These are phyloP conservation scores for Populus hybrid DNA, from an alignment of 441 rosid species.

Conservation along the genomic window DNA sequence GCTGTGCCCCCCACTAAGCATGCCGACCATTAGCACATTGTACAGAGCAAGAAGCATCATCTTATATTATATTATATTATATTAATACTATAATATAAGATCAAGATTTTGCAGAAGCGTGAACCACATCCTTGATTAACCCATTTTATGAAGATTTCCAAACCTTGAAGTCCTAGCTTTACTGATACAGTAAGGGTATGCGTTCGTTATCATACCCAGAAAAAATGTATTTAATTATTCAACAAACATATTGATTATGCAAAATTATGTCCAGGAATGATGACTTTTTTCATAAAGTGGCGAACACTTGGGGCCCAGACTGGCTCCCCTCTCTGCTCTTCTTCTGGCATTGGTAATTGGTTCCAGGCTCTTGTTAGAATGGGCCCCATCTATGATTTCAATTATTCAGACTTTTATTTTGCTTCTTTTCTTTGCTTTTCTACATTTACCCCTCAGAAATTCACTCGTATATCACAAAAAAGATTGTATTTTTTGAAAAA, in stretches of 20 bases:
- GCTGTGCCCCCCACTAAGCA: background rate
- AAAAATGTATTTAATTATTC: constrained; percentile 2
- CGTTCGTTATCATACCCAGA: background rate
- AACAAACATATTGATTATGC: background rate
- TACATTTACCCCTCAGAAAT: background rate
- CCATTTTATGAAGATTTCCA: background rate
- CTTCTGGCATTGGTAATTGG: constrained; percentile 17
- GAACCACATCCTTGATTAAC: background rate
- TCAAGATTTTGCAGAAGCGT: too few species aligned
- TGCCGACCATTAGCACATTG: background rate
- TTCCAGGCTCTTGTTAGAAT: background rate
- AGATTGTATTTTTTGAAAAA: too few species aligned
- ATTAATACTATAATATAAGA: too few species aligned
- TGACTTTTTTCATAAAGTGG: constrained; percentile 21
- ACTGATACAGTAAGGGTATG: background rate
- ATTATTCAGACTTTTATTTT: constrained; percentile 9
- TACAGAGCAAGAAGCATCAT: background rate
- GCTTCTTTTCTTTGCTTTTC: constrained; percentile 11
- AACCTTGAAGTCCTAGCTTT: background rate
- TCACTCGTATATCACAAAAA: too few species aligned
- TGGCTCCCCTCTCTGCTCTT: background rate
- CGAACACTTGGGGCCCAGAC: constrained; percentile 25
- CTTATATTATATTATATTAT: too few species aligned
- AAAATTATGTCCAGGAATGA: constrained; percentile 13
- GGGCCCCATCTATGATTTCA: constrained; percentile 20